A percentile compares a stretch with the other conserved stretches of the same genome.
Evolutionary conservation across 306 rosid genomes (phyloP).

Genomic region (Albizia julibrissin): DNA sequence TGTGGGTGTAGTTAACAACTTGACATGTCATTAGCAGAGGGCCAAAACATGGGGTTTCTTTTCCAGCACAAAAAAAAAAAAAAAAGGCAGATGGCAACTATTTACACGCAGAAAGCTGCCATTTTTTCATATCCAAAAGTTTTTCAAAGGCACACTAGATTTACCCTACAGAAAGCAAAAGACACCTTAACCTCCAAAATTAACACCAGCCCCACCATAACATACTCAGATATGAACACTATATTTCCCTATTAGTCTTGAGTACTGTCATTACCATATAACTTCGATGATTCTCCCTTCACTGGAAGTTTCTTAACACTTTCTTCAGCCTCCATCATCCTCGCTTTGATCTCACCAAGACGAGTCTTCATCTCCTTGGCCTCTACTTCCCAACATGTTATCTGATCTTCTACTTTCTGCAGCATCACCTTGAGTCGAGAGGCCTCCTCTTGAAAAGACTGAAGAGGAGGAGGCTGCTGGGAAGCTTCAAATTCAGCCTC

Average conservation of each 20-base stretch:
- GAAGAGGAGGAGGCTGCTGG: neutral
- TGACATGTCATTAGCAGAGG: no score
- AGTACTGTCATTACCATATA: neutral
- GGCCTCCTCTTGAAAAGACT: conserved; percentile 31
- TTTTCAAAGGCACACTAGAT: no score
- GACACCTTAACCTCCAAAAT: no score
- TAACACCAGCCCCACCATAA: no score
- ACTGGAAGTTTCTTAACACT: neutral
- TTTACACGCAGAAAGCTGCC: no score
- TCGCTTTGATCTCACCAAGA: conserved; percentile 22
- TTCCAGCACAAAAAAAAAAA: no score
- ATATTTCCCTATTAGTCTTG: conserved; percentile 7
- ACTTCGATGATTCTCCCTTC: neutral
- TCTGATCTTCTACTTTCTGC: neutral
- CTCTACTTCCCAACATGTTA: conserved; percentile 28
- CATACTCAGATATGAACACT: neutral
- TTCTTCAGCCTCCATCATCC: neutral
- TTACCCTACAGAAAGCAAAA: no score
- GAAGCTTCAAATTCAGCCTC: conserved; percentile 16
- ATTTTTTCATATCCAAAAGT: no score
- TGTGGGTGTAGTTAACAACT: no score
- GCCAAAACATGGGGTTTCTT: no score
- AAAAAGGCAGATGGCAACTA: no score
- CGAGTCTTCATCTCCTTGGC: neutral
- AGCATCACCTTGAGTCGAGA: conserved; percentile 29